Evolutionary conservation across 1,139 yeast genomes (phyloP).

Genomic region (Zygoascus meyerae): DNA sequence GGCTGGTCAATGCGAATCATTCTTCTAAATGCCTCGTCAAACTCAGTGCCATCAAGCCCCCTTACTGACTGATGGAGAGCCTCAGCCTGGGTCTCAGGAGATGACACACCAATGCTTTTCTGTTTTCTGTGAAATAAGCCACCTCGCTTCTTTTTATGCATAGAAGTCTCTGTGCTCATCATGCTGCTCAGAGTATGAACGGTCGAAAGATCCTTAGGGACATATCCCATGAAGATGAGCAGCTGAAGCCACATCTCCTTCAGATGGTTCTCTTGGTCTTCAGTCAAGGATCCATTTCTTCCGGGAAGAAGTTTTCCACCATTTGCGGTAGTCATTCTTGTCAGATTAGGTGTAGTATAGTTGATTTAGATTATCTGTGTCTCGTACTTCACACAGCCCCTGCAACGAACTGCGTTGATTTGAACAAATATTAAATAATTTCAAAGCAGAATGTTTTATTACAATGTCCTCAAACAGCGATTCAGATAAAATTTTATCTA

Average conservation of each 20-base stretch:
- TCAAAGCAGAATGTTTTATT: too few relatives aligned
- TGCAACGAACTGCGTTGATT: too few relatives aligned
- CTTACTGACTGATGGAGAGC: conserved; percentile 21
- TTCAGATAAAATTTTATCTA: too few relatives aligned
- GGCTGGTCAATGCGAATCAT: conserved; percentile 63
- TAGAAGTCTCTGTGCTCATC: conserved; percentile 18
- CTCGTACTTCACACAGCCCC: too few relatives aligned
- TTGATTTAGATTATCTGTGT: too few relatives aligned
- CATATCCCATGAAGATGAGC: conserved; percentile 56
- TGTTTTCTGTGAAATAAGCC: conserved; percentile 23
- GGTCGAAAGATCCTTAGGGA: conserved; percentile 32
- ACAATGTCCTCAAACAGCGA: too few relatives aligned
- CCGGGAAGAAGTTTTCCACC: conserved; percentile 4
- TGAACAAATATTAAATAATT: too few relatives aligned
- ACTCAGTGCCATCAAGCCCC: conserved; percentile 38
- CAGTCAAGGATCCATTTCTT: conserved; percentile 40
- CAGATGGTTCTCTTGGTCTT: conserved; percentile 58
- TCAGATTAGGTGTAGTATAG: too few relatives aligned
- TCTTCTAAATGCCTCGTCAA: conserved; percentile 47
- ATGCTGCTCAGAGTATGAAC: conserved; percentile 14
- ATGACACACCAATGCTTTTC: conserved; percentile 12
- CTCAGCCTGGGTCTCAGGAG: conserved; percentile 18
- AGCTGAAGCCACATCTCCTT: conserved; percentile 74
- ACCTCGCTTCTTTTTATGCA: conserved; percentile 23
- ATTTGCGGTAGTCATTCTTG: too few relatives aligned